phyloP scores from a whole-genome alignment of 441 rosid species.

The Dalechampia spathulata region DNA sequence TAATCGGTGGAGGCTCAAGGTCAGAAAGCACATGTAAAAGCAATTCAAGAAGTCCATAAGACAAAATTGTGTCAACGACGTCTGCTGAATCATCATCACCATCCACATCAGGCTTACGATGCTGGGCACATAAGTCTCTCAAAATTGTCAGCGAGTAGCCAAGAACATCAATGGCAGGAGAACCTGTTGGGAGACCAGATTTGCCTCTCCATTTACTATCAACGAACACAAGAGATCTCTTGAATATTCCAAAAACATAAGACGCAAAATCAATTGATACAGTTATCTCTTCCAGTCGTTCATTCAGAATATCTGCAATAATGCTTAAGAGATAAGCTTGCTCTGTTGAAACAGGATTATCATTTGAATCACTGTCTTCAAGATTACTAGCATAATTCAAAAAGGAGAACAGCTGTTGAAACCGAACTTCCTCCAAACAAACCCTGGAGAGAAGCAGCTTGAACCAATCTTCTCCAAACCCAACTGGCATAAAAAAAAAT shows the following conservation, averaged over 20 bases:
- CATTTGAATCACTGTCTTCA: conserved; percentile 11
- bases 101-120: conserved; percentile 20
- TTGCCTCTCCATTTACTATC: conserved; percentile 29
- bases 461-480: conserved; percentile 69
- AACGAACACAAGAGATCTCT: conserved; percentile 30
- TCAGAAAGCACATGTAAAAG: conserved; percentile 42
- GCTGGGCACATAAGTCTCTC: conserved; percentile 53
- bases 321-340: conserved; percentile 57
- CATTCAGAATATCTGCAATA: conserved; percentile 53
- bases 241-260: conserved; percentile 36
- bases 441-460: conserved; percentile 59
- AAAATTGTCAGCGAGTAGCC: conserved; percentile 55
- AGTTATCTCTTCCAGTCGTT: conserved; percentile 34
- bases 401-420: conserved; percentile 38
- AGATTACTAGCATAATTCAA: conserved; percentile 14
- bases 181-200: conserved; percentile 58
- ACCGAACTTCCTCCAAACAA: conserved; percentile 47
- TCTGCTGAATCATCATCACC: conserved; percentile 29
- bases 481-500: conserved; percentile 43
- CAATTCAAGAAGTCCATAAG: conserved; percentile 40
- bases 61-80: conserved; percentile 31
- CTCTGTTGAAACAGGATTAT: conserved; percentile 32
- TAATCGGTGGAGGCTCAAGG: conserved; percentile 57
- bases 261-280: conserved; percentile 32
- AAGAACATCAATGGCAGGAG: conserved; percentile 37